Base-by-base conservation (phyloP, 1,139 yeast genomes). In the Magnusiomyces ingens region DNA sequence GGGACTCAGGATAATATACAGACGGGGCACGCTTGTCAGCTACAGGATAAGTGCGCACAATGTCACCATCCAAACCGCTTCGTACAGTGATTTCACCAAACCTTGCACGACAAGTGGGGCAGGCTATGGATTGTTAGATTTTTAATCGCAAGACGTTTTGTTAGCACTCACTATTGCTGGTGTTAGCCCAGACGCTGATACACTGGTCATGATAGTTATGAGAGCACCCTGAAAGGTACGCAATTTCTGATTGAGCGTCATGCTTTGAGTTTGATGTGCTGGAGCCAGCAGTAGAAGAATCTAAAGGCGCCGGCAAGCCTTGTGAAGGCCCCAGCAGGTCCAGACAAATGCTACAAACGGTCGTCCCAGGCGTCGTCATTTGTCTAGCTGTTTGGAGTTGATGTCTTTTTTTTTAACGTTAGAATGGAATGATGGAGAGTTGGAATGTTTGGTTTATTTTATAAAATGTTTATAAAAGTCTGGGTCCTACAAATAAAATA, bases 21-120 rank as follows among this genome's bases (percentile, higher is more conserved):
- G 56, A 32, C 15, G 56, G 55, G 4, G 57, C 54, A 5, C 42
- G 48, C n/a, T 46, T 48, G 40, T 51, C 51, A 19, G 32, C 50
- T 18, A 57, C 57, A 18, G 38, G 32, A 46, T 53, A 51, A 11
- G 54, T 55, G 19, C 49, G 57, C 49, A 51, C 48, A 17, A 60
- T 49, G 1, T 58, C 52, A 5, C 60, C 62, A 15, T 54, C 57
- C 43, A 55, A 29, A 10, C 51, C 56, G 13, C 47, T 48, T 15
- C 56, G 49, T 18, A 67, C 56, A 10, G 58, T 57, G 17, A 67
- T 60, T 22, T 55, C 52, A 50, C 65, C 62, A 56, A 68, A 68
- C 50, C 58, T 60, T 17, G 65, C 59, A 45, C 84, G 73, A 63
- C 84, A 80, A 3, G 79, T 75, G 4, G 84, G 84, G 60, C 84